These are phyloP conservation scores for Chlamydomonas reinhardtii DNA, from an alignment of 163 green algal species.

Conservation along the genomic window DNA sequence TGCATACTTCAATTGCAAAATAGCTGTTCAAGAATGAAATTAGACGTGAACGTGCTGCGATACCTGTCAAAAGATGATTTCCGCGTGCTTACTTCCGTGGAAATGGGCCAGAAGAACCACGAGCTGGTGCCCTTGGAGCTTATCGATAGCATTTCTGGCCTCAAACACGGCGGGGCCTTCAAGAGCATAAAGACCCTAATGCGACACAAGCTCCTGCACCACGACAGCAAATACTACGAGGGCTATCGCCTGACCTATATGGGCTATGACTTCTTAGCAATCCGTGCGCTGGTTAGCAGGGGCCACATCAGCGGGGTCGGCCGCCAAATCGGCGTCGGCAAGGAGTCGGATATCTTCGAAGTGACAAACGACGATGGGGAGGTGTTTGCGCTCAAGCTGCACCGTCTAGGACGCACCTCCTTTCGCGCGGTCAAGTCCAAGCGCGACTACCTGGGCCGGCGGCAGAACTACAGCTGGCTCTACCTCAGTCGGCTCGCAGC, in stretches of 20 bases:
- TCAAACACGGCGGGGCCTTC: slow-evolving; percentile 93
- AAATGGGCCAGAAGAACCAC: slow-evolving; percentile 99
- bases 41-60: slow-evolving; percentile 97
- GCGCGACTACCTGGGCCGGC: slow-evolving; percentile 93
- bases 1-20: too few species aligned
- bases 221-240: slow-evolving; percentile 94
- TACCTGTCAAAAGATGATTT: slow-evolving; percentile 97
- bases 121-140: slow-evolving; percentile 96
- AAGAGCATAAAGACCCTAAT: slow-evolving; percentile 90
- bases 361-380: slow-evolving; percentile 92
- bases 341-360: slow-evolving; percentile 98
- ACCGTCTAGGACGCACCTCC: slow-evolving; percentile 96
- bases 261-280: slow-evolving; percentile 98
- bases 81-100: slow-evolving; percentile 93
- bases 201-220: slow-evolving; percentile 97
- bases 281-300: slow-evolving; percentile 88
- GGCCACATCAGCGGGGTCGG: slow-evolving; percentile 91
- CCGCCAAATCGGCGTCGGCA: slow-evolving; percentile 96
- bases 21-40: slow-evolving; percentile 86
- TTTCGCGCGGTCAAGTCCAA: slow-evolving; percentile 98
- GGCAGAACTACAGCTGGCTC: slow-evolving; percentile 82
- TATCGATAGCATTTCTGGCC: slow-evolving; percentile 93
- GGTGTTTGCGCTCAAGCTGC: slow-evolving; percentile 95
- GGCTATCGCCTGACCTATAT: slow-evolving; percentile 96
- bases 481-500: slow-evolving; percentile 95